Percentiles rank a stretch among this genome's conserved stretches.
phyloP scores from a whole-genome alignment of 1,139 yeast genomes.

The Komagataea norvegica region DNA sequence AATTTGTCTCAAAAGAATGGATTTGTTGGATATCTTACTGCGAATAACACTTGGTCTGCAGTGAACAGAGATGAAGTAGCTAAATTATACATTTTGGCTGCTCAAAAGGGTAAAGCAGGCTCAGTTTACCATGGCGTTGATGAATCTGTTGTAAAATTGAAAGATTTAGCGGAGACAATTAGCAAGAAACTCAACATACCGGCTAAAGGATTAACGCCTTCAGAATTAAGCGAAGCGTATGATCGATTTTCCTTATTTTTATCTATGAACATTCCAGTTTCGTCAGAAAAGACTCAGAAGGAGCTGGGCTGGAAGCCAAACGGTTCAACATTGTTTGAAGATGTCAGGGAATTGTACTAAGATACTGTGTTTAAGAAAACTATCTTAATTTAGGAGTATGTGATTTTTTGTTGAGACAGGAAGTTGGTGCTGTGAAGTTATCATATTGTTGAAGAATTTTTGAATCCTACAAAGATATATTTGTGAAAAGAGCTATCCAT shows the following conservation, averaged over 20 bases:
- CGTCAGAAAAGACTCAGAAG: constrained; percentile 18
- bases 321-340: constrained; percentile 24
- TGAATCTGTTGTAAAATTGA: constrained; percentile 24
- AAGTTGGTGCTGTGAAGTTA: too few species aligned
- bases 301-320: constrained; percentile 28
- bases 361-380: too few species aligned
- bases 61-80: constrained; percentile 33
- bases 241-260: constrained; percentile 10
- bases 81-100: constrained; percentile 23
- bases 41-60: constrained; percentile 28
- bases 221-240: constrained; percentile 16
- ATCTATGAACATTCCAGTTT: constrained; percentile 12
- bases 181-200: constrained; percentile 22
- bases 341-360: constrained; percentile 15
- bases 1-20: constrained; percentile 19
- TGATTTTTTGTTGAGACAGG: too few species aligned
- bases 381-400: too few species aligned
- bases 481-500: too few species aligned
- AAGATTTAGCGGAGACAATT: constrained; percentile 27
- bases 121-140: constrained; percentile 26
- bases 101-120: constrained; percentile 31
- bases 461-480: too few species aligned
- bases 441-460: too few species aligned
- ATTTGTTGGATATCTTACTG: constrained; percentile 17
- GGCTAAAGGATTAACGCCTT: constrained; percentile 13